Evolutionary conservation across 2,329 filamentous ascomycete species (phyloP), one percentile per base, ranked within the genome.

Genomic region (Plectosphaerella plurivora): DNA sequence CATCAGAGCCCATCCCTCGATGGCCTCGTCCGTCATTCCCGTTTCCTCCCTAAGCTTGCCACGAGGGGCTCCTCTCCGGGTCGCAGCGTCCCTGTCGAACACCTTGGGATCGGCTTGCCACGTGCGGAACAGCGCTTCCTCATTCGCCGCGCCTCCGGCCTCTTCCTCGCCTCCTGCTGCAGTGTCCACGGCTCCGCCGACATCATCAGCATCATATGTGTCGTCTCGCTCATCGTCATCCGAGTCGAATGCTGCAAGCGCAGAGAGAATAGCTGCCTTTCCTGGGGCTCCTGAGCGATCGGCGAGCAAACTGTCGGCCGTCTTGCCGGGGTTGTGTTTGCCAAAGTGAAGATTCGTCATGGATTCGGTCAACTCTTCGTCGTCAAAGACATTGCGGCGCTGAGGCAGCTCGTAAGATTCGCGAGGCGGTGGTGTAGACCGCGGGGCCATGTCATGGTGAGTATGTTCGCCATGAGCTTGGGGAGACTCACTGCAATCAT

Each of bases 181-280:
- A 16, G 79, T 76, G 60, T 96, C 91, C 3, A 97, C 85, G 0
- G 89, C 89, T 20, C 93, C 92, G 36, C 94, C 94, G 2, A 97
- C 91, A 63, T 97, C 94, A 48, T 85, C 90, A 2, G 87, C 84
- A 62, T 99, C 94, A 65, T 99, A 99, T 0, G 93, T 97, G 67
- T 99, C 94, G 67, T 99, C 94, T 36, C 91, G 83, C 72, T 99
- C 94, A 66, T 99, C 94, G 59, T 97, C 94, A 61, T 97, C 93
- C 0, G 87, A 87, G 70, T 97, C 92, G 60, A 97, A 97, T 1
- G 87, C 81, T 15, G 91, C 90, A 3, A 97, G 81, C 0, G 93
- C 93, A 3, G 92, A 89, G 22, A 96, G 73, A 60, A 97, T 96
- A 11, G 91, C 87, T 0, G 91, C 89, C 71, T 95, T 96, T 61